Evolutionary conservation across 2,329 filamentous ascomycete species (phyloP).

Genomic region (Meredithiella fracta): DNA sequence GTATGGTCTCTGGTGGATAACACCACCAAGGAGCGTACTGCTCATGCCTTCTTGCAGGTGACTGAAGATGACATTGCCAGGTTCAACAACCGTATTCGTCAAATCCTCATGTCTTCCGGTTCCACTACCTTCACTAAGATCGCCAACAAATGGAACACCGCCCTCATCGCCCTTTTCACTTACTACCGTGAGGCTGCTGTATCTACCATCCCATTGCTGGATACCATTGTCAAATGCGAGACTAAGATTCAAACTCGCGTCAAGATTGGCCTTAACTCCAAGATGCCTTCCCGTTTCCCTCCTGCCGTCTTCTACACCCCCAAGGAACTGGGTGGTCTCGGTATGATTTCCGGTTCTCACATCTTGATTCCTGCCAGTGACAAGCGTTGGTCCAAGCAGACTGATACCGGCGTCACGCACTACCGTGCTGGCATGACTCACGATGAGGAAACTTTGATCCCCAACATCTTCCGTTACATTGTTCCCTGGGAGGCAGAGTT

Average conservation of each 20-base stretch:
- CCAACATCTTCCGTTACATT: constrained; percentile 98
- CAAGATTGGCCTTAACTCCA: constrained; percentile 96
- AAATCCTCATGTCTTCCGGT: constrained; percentile 98
- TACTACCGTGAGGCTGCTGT: constrained; percentile 97
- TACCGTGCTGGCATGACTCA: constrained; percentile 97
- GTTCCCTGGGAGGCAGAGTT: constrained; percentile 99
- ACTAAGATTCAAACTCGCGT: constrained; percentile 98
- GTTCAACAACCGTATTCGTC: constrained; percentile 96
- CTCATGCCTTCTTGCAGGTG: constrained; percentile 92
- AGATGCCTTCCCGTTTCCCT: constrained; percentile 98
- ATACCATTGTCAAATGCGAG: constrained; percentile 98
- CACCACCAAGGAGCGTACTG: constrained; percentile 88
- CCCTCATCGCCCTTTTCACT: constrained; percentile 88
- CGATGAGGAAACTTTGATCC: constrained; percentile 92
- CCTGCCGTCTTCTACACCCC: constrained; percentile 98
- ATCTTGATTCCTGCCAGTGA: constrained; percentile 95
- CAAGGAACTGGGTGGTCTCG: constrained; percentile 88
- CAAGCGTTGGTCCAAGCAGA: constrained; percentile 97
- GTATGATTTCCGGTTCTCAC: constrained; percentile 98
- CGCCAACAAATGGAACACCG: constrained; percentile 99
- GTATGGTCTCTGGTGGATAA: constrained; percentile 97
- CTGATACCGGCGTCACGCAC: constrained; percentile 90
- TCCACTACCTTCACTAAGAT: constrained; percentile 99
- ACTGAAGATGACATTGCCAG: constrained; percentile 96
- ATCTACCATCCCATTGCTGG: constrained; percentile 80